Base-by-base conservation (phyloP, 306 rosid genomes). In the Sphenostylis stenocarpa region DNA sequence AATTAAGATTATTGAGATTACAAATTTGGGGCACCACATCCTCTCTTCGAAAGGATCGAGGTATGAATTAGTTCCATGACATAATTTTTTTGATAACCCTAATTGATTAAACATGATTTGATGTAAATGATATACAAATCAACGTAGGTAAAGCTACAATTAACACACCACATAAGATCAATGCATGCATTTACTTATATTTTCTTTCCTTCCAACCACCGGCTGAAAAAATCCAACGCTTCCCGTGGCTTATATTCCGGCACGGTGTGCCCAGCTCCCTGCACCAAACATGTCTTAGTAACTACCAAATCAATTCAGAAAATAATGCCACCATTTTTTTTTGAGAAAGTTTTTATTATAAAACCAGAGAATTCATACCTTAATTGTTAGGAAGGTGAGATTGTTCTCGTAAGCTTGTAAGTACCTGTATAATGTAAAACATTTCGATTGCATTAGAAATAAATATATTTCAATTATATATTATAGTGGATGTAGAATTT, bases 251-350 rank as follows among this genome's bases (percentile, higher is more conserved):
- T 92, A 73, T 88, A 92, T 74, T 90, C 94, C 1, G 97, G 94
- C 5, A 90, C 97, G 0, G 96, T 90, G 67, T 88, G 96, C 14
- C 97, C 96, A 3, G 96, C 82, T 55, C 96, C 96, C 97, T 88
- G 78, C 75, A 81, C 23, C 44, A 67, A 19, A 31, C 34, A 53
- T 49, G 8, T 16, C 19, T 4, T 31, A 31, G 34, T 31, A 31
- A 31, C 3, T 3, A 31, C 28, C 28, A 26, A 26, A 26, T 26
- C 2, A 26, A 26, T 2, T 26, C n/a, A 26, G 2, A 26, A 26
- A 26, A 26, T 2, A 1, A 1, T 26, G 1, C 28, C 1, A 26
- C 28, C 28, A 26, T 26, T n/a, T n/a, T n/a, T n/a, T n/a, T n/a
- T n/a, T n/a, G n/a, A n/a, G n/a, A n/a, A n/a, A n/a, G n/a, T n/a